phyloP scores from a whole-genome alignment of 2,329 filamentous ascomycete genomes.

The Thelonectria rubi region DNA sequence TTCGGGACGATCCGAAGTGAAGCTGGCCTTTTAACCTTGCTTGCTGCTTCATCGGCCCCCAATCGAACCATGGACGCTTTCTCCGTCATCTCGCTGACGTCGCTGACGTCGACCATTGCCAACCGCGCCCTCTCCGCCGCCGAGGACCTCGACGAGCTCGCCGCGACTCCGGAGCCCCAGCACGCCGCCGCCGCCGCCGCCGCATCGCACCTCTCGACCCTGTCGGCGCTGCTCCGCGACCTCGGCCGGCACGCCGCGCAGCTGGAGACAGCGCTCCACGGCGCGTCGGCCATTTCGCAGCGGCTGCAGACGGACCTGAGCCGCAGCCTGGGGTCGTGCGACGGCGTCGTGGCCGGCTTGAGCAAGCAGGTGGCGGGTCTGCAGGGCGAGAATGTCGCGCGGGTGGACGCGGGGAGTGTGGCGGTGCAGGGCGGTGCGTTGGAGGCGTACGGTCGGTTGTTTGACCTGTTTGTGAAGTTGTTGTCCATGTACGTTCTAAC shows the following conservation, averaged over 20 bases:
- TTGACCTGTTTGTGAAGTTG: conserved; percentile 36
- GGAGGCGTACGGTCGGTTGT: conserved; percentile 38
- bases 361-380: conserved; percentile 49
- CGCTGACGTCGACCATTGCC: conserved; percentile 44
- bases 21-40: conserved; percentile 2
- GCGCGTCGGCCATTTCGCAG: conserved; percentile 41
- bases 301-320: conserved; percentile 43
- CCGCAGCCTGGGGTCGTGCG: conserved; percentile 43
- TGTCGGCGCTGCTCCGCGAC: conserved; percentile 39
- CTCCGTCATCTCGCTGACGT: conserved; percentile 47
- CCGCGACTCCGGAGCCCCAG: conserved; percentile 26
- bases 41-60: not conserved
- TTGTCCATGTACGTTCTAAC: conserved; percentile 37
- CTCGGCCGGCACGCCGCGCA: conserved; percentile 39
- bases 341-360: conserved; percentile 41
- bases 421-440: conserved; percentile 38
- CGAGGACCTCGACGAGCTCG: conserved; percentile 44
- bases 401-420: conserved; percentile 41
- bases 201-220: conserved; percentile 32
- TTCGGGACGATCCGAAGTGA: conserved; percentile 7
- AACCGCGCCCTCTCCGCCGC: conserved; percentile 43
- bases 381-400: conserved; percentile 35
- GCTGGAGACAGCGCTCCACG: conserved; percentile 40
- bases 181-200: conserved; percentile 16
- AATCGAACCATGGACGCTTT: conserved; percentile 47